Base-by-base conservation (phyloP, 75 land plant species). In the Chamaecyparis obtusa region DNA sequence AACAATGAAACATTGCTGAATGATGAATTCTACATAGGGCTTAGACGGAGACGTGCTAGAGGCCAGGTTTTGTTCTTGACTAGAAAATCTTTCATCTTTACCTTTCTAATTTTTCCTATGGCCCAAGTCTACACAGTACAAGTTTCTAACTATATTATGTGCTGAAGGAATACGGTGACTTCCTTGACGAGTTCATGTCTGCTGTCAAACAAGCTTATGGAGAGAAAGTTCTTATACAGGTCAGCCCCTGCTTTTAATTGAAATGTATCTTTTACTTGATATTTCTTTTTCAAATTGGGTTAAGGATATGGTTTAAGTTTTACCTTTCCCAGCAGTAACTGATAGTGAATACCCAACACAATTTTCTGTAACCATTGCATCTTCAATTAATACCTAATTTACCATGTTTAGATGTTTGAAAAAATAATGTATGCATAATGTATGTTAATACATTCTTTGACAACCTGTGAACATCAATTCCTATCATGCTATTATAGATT, bases 191-290 rank as follows among this genome's bases (percentile, higher is more conserved):
- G 85, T 97, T 97, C 83, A 97, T 97, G 99, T 46, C 84, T 81
- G 99, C 99, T 82, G 95, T 92, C 49, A 97, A 97, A 91, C 93
- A 97, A 85, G 92, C 92, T 80, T 97, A 96, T 90, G 99, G 99
- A 5, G 99, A 97, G 89, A 96, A 94, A 88, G 95, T 97, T 55
- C 98, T 97, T 78, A 55, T 97, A 54, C 97, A 97, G 95, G 99
- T 97, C 49, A 21, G 19, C 17, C 19, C n/a, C 64, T 84, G 16
- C 49, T 88, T 60, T 35, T 48, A 46, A 36, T 36, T 21, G 2
- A 24, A 83, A 33, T 7, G 24, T 51, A 57, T 41, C 39, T 69
- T 76, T 37, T 69, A 10, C 71, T 72, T 14, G 55, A 72, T 11
- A 77, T 11, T 21, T 80, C 55, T 60, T 35, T 30, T 86, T 17